Percentiles rank a stretch among this genome's conserved stretches.
These are phyloP conservation scores for Phaffomyces thermotolerans DNA, from an alignment of 805 yeast genomes.

Conservation along the genomic window DNA sequence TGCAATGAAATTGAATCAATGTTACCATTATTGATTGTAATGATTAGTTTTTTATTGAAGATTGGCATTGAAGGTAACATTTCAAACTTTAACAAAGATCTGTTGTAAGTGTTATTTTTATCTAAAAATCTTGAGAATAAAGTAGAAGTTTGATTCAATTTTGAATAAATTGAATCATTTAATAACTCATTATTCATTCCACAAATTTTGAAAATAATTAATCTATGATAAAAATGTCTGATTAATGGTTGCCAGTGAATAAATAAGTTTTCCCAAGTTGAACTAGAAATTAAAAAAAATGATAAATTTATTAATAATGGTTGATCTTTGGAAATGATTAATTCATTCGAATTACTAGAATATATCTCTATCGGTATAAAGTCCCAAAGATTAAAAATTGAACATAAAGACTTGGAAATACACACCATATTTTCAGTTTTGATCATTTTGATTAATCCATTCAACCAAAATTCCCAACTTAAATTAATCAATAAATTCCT, in stretches of 20 bases:
- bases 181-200: conserved; percentile 1
- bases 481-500: conserved; percentile 2
- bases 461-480: conserved; percentile 76
- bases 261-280: conserved; percentile 49
- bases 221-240: conserved; percentile 58
- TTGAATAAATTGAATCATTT: too few species aligned
- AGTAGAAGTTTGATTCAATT: conserved; percentile 3
- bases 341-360: neutral
- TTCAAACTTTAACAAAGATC: conserved; percentile 5
- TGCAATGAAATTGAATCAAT: conserved; percentile 2
- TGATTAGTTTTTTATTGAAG: conserved; percentile 44
- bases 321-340: neutral
- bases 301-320: too few species aligned
- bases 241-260: conserved; percentile 79
- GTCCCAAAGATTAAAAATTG: conserved; percentile 71
- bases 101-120: neutral
- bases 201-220: conserved; percentile 58
- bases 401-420: conserved; percentile 56
- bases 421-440: conserved; percentile 53
- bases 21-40: conserved; percentile 27
- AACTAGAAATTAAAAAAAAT: conserved; percentile 31
- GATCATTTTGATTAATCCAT: conserved; percentile 52
- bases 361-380: conserved; percentile 39
- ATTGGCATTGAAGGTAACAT: conserved; percentile 28
- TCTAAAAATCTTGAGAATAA: neutral